phyloP scores from a whole-genome alignment of 2,329 filamentous ascomycete genomes.

The Parastagonospora nodorum region DNA sequence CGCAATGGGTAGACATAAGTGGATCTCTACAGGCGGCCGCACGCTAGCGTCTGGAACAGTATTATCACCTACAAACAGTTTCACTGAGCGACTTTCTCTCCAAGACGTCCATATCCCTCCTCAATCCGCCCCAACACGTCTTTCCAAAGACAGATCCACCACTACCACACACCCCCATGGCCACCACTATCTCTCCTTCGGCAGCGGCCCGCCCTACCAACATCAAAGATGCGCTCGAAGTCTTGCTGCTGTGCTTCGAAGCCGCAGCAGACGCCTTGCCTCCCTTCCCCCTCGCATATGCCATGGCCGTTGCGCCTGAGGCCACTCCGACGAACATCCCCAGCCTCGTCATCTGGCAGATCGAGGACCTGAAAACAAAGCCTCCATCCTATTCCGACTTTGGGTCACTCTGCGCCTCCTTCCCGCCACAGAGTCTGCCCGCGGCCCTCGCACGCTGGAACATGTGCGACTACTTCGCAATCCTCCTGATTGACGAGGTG shows the following conservation, averaged over 20 bases:
- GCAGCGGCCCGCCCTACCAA: neutral
- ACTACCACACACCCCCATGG: neutral
- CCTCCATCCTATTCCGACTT: neutral
- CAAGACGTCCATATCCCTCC: neutral
- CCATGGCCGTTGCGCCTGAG: too few relatives aligned
- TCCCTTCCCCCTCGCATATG: constrained; percentile 3
- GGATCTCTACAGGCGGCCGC: too few relatives aligned
- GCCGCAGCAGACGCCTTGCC: constrained; percentile 4
- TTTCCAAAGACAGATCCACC: neutral
- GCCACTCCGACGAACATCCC: too few relatives aligned
- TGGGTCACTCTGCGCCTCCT: neutral
- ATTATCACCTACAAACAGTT: too few relatives aligned
- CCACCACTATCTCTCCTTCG: neutral
- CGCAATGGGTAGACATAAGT: too few relatives aligned
- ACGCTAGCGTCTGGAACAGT: too few relatives aligned
- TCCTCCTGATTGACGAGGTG: constrained; percentile 3
- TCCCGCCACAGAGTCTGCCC: constrained; percentile 1
- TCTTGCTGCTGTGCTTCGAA: constrained; percentile 11
- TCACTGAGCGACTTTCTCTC: neutral
- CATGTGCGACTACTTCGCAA: constrained; percentile 5
- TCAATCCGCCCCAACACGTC: neutral
- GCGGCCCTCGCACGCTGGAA: constrained; percentile 1
- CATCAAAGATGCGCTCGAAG: constrained; percentile 6
- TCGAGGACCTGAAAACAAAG: neutral
- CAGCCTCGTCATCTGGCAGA: neutral